Percentiles rank a stretch among this genome's conserved stretches.
Evolutionary conservation across 1,284 basidiomycete genomes (phyloP).

Genomic region (Leccinum cinnamomeum): DNA sequence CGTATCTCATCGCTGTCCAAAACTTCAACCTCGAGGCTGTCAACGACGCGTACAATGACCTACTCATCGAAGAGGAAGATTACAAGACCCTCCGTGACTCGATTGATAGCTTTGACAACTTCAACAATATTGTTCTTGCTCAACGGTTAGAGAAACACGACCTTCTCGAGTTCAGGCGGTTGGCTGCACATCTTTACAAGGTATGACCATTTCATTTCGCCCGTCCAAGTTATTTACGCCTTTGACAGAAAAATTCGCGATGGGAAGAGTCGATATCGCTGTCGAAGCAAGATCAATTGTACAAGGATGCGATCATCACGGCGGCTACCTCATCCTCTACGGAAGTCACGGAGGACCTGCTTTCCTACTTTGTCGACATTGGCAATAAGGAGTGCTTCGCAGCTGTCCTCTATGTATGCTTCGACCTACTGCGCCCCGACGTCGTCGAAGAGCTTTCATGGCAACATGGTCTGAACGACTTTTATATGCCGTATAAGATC

Average conservation of each 20-base stretch:
- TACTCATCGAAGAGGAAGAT: conserved; percentile 98
- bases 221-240: conserved; percentile 5
- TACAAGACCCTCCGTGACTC: conserved; percentile 95
- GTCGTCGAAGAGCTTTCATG: conserved; percentile 94
- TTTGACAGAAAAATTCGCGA: conserved; percentile 80
- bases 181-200: conserved; percentile 96
- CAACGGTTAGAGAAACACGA: conserved; percentile 87
- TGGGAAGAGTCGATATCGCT: conserved; percentile 96
- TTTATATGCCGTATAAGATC: conserved; percentile 93
- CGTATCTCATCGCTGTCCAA: conserved; percentile 97
- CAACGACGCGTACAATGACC: conserved; percentile 96
- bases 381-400: conserved; percentile 99
- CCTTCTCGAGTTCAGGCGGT: conserved; percentile 91
- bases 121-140: conserved; percentile 90
- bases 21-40: conserved; percentile 94
- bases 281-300: conserved; percentile 95
- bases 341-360: conserved; percentile 91
- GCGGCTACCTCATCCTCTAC: conserved; percentile 79
- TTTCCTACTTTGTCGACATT: conserved; percentile 94
- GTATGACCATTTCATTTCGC: conserved; percentile 36
- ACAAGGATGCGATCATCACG: conserved; percentile 95
- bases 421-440: conserved; percentile 90
- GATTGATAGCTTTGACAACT: conserved; percentile 98
- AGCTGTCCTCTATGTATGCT: conserved; percentile 87
- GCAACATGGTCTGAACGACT: conserved; percentile 94